These are phyloP conservation scores for Porodaedalea pini DNA, from an alignment of 1,284 basidiomycete species.

Conservation along the genomic window DNA sequence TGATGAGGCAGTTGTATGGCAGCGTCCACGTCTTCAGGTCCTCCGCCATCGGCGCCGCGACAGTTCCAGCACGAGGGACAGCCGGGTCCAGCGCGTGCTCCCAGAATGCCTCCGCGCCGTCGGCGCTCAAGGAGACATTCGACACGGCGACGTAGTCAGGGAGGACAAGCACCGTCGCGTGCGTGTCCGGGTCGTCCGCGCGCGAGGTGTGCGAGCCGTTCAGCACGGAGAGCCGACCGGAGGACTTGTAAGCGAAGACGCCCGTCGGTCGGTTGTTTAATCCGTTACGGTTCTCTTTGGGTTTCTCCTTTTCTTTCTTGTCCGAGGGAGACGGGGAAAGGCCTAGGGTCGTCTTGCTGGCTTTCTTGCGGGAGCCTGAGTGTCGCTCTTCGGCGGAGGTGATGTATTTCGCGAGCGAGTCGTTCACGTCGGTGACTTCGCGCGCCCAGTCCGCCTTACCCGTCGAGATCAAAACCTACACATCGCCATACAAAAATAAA, in stretches of 20 bases:
- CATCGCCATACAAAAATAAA: no score
- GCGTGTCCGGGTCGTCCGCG: conserved; percentile 47
- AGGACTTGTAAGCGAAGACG: conserved; percentile 52
- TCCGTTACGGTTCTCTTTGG: conserved; percentile 24
- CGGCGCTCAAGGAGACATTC: conserved; percentile 57
- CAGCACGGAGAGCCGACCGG: conserved; percentile 65
- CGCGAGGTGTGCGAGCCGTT: conserved; percentile 77
- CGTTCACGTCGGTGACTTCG: conserved; percentile 66
- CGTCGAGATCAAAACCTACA: conserved; percentile 80
- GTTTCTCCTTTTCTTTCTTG: conserved; percentile 20
- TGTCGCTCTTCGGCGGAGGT: conserved; percentile 30
- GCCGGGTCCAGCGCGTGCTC: conserved; percentile 56
- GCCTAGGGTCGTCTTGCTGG: conserved; percentile 26
- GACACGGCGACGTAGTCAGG: conserved; percentile 85
- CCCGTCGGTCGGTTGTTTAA: conserved; percentile 37
- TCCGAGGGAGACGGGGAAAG: conserved; percentile 25
- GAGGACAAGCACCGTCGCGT: conserved; percentile 79
- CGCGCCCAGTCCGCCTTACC: conserved; percentile 84
- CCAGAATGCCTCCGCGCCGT: conserved; percentile 72
- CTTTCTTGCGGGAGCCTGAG: conserved; percentile 28
- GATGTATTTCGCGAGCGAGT: conserved; percentile 66
- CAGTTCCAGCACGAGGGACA: conserved; percentile 42
- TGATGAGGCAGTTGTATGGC: conserved; percentile 71
- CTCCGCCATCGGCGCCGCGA: conserved; percentile 39
- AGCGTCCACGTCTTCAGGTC: conserved; percentile 62